Base-by-base conservation (phyloP, 2,329 filamentous ascomycete species). In the Tolypocladium ovalisporum region DNA sequence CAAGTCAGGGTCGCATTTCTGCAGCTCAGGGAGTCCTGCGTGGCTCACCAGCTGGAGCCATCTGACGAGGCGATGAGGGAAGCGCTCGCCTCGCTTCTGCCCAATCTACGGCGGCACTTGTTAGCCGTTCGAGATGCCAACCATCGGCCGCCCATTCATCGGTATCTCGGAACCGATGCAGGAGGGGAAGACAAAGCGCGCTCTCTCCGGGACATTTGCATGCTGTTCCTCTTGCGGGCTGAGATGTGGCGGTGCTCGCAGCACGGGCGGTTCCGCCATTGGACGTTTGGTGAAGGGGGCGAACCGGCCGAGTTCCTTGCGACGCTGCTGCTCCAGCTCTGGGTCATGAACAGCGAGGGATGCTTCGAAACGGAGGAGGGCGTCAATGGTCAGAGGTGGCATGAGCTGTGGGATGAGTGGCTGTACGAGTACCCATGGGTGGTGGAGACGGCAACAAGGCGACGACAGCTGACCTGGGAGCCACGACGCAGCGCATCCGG, bases 341-440 rank as follows among this genome's bases (percentile, higher is more conserved):
- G 47, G 47, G 47, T 51, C 13, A 51, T 51, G 47, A 17, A 51
- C 29, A 13, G 29, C 19, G 47, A 51, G 9, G 47, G 4, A 51
- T 32, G 66, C 49, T 60, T 66, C 22, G 39, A 42, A 3, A 54
- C 52, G 32, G 55, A 58, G 1, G 53, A 56, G 10, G 35, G 60
- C 1, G 29, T 52, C 7, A 10, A 44, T 12, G 58, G 60, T 6
- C 37, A 60, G 7, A 34, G 52, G 8, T 67, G 64, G 62, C 62
- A 68, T 29, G 47, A 55, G 13, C 49, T 64, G 8, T 72, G 70
- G 70, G 62, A 67, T 15, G 39, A 58, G 37, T 72, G 68, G 70
- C 22, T 68, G 47, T 57, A 61, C 24, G 29, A 51, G 29, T 22
- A 51, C 29, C 47, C 29, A 5, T 15, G 47, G 47, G 17, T 34